Evolutionary conservation across 371 early-diverging fungal species (phyloP), one percentile per base, ranked within the genome.

Genomic region (Haplosporangium sp.): DNA sequence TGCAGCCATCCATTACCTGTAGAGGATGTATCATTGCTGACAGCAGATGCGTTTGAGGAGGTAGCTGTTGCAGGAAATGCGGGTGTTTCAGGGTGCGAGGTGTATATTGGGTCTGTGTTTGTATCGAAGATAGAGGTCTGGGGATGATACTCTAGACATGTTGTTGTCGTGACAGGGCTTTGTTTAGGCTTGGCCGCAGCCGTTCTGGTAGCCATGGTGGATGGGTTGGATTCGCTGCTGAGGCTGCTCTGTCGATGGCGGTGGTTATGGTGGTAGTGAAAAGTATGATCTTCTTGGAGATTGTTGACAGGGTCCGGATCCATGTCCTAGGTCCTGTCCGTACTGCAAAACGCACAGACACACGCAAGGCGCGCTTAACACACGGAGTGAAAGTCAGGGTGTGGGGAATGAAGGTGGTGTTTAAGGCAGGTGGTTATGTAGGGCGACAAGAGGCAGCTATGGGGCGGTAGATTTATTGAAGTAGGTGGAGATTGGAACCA

Each of bases 121-220:
- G 67, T 3, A 5, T 42, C 3, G 64, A 38, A 50, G 29, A 23
- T 48, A 58, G 2, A 23, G 48, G 14, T 51, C 42, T 40, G 71
- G 56, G 11, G 58, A 29, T 29, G 29, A 29, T 29, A 4, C 29
- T 29, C 71, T 52, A 64, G 47, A 38, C 71, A 66, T 41, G 62
- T 41, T n/a, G 62, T 62, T 8, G 67, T 62, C 4, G 67, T 62
- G 52, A 53, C 52, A 10, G 61, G 36, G 18, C 62, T 58, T 47
- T 67, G 73, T 41, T 37, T 55, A 12, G 66, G 58, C 73, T 56
- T 66, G 40, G 73, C 73, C 9, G 73, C 73, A 36, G 66, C 55
- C 7, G 73, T 62, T 36, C 62, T 57, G 36, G 73, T 62, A 41
- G 67, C 42, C 53, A 59, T 73, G 43, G 21, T 47, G 23, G 13